Evolutionary conservation across 352 stramenopile genomes (phyloP).

Genomic region (Phytopythium helicoides): DNA sequence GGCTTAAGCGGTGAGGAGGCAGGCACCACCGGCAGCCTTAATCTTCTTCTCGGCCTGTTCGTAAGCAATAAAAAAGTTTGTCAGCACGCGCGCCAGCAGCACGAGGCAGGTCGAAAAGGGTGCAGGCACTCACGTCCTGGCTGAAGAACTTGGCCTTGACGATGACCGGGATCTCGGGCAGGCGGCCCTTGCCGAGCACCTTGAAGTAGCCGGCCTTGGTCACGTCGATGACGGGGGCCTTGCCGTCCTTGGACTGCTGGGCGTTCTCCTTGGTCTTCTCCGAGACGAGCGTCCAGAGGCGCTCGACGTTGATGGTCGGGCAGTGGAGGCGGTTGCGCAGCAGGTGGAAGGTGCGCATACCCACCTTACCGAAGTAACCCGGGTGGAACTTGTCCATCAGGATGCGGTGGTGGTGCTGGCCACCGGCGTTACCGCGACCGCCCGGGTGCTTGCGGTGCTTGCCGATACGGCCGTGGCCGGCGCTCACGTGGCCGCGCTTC

Average conservation of each 20-base stretch:
- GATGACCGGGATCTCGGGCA: conserved; percentile 97
- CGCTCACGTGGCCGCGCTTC: conserved; percentile 99
- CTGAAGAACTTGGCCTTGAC: conserved; percentile 99
- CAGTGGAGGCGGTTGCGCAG: conserved; percentile 96
- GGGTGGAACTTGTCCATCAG: conserved; percentile 99
- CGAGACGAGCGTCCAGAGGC: conserved; percentile 98
- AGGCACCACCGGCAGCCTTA: conserved; percentile 97
- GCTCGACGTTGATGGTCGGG: conserved; percentile 99
- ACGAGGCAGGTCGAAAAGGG: conserved; percentile 7
- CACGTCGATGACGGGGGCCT: conserved; percentile 99
- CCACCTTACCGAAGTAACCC: conserved; percentile 99
- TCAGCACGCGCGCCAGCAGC: not conserved
- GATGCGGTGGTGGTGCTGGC: conserved; percentile 99
- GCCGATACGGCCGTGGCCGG: conserved; percentile 99
- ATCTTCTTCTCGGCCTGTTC: conserved; percentile 99
- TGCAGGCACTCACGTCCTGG: conserved; percentile 63
- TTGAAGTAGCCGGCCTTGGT: conserved; percentile 99
- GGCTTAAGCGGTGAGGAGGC: conserved; percentile 97
- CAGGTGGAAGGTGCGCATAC: conserved; percentile 99
- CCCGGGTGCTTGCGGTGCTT: conserved; percentile 99
- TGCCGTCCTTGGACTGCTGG: conserved; percentile 93
- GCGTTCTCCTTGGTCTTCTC: conserved; percentile 97
- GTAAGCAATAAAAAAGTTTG: not conserved
- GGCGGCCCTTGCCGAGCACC: conserved; percentile 99
- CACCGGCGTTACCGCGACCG: conserved; percentile 99